Evolutionary conservation across 257 asterid species (phyloP).

Genomic region (Euphrasia confusa): DNA sequence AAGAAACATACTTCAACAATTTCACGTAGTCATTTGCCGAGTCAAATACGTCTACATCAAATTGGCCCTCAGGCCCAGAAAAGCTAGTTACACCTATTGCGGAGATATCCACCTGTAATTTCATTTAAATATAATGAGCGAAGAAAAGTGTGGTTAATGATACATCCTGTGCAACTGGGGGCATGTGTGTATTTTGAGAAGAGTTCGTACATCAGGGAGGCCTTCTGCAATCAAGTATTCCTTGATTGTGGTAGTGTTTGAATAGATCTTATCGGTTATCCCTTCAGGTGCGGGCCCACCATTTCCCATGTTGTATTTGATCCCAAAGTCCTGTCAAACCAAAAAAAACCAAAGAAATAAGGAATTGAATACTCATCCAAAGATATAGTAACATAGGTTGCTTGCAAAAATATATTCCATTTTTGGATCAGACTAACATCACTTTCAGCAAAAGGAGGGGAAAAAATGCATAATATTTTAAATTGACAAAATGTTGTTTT

Average conservation of each 20-base stretch:
- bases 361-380: neutral
- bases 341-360: slow-evolving; percentile 11
- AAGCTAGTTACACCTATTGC: slow-evolving; percentile 61
- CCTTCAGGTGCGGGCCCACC: slow-evolving; percentile 99
- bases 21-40: slow-evolving; percentile 86
- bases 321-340: slow-evolving; percentile 79
- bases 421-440: neutral
- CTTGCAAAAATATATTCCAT: neutral
- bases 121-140: slow-evolving; percentile 19
- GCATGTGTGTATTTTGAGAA: neutral
- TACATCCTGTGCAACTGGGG: neutral
- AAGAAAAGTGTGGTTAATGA: neutral
- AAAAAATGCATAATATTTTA: neutral
- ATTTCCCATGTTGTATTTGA: slow-evolving; percentile 98
- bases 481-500: too few relatives aligned
- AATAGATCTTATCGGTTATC: slow-evolving; percentile 75
- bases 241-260: slow-evolving; percentile 83
- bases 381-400: too few relatives aligned
- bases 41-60: slow-evolving; percentile 90
- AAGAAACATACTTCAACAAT: slow-evolving; percentile 77
- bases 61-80: slow-evolving; percentile 80
- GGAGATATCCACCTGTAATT: slow-evolving; percentile 75
- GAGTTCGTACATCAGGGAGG: slow-evolving; percentile 75
- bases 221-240: slow-evolving; percentile 93
- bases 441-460: neutral